Percentiles rank a stretch among this genome's conserved stretches.
Evolutionary conservation across 1,284 basidiomycete genomes (phyloP).

Genomic region (Trichosporon coremiiforme): DNA sequence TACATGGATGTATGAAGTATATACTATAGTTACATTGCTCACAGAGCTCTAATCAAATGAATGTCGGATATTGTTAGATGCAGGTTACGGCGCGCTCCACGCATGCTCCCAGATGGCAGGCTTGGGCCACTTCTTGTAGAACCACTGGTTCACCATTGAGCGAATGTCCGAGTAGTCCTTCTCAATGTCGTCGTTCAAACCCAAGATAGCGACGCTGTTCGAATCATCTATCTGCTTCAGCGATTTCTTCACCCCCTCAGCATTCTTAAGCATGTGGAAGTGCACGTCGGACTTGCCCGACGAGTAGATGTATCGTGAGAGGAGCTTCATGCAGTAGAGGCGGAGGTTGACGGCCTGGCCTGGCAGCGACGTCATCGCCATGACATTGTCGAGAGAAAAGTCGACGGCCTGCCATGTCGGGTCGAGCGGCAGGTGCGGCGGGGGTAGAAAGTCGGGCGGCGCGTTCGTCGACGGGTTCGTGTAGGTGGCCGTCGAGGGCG

Average conservation of each 20-base stretch:
- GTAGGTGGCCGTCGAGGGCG: conserved; percentile 41
- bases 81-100: not conserved
- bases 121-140: conserved; percentile 46
- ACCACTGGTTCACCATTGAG: conserved; percentile 46
- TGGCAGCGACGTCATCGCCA: conserved; percentile 44
- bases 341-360: conserved; percentile 53
- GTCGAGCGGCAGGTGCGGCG: conserved; percentile 58
- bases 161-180: conserved; percentile 41
- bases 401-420: conserved; percentile 57
- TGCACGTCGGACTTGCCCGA: conserved; percentile 41
- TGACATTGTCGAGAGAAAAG: conserved; percentile 57
- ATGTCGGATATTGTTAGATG: not conserved
- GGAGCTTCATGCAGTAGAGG: conserved; percentile 56
- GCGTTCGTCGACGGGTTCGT: conserved; percentile 21
- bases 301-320: conserved; percentile 59
- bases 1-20: not conserved
- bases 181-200: conserved; percentile 54
- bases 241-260: conserved; percentile 36
- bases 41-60: not conserved
- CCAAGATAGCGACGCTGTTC: conserved; percentile 40
- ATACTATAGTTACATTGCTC: not conserved
- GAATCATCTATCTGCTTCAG: conserved; percentile 42
- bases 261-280: conserved; percentile 49
- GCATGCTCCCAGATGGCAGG: conserved; percentile 48
- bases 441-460: conserved; percentile 36